These are phyloP conservation scores for Metschnikowia aberdeeniae DNA, from an alignment of 805 yeast species.

Conservation along the genomic window DNA sequence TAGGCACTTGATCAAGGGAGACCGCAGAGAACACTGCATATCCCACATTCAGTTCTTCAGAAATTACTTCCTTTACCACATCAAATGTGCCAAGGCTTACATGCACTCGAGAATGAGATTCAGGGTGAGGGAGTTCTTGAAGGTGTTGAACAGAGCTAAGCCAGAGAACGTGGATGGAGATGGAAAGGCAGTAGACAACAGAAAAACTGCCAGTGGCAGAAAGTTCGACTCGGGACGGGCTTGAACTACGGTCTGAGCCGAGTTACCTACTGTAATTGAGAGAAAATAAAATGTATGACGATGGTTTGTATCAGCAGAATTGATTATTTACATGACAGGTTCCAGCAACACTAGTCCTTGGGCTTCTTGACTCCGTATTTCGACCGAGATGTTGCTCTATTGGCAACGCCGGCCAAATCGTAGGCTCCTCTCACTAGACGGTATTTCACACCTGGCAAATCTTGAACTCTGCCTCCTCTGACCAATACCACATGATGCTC, in stretches of 20 bases:
- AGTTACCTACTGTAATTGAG: neutral
- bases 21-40: conserved; percentile 79
- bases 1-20: conserved; percentile 60
- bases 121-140: conserved; percentile 89
- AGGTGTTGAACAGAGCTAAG: conserved; percentile 94
- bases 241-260: neutral
- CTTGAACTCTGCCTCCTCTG: conserved; percentile 98
- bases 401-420: conserved; percentile 93
- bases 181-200: conserved; percentile 40
- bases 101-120: conserved; percentile 98
- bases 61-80: conserved; percentile 97
- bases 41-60: conserved; percentile 90
- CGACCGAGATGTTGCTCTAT: conserved; percentile 83
- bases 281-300: neutral
- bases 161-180: conserved; percentile 84
- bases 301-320: neutral
- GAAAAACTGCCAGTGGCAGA: conserved; percentile 73
- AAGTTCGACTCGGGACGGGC: conserved; percentile 44
- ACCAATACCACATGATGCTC: conserved; percentile 95
- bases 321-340: conserved; percentile 5
- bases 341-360: conserved; percentile 21
- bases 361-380: conserved; percentile 93
- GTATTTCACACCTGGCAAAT: conserved; percentile 97
- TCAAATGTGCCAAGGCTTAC: conserved; percentile 96
- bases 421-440: conserved; percentile 89